phyloP scores from a whole-genome alignment of 2,329 filamentous ascomycete genomes.

The Apiospora aurea region DNA sequence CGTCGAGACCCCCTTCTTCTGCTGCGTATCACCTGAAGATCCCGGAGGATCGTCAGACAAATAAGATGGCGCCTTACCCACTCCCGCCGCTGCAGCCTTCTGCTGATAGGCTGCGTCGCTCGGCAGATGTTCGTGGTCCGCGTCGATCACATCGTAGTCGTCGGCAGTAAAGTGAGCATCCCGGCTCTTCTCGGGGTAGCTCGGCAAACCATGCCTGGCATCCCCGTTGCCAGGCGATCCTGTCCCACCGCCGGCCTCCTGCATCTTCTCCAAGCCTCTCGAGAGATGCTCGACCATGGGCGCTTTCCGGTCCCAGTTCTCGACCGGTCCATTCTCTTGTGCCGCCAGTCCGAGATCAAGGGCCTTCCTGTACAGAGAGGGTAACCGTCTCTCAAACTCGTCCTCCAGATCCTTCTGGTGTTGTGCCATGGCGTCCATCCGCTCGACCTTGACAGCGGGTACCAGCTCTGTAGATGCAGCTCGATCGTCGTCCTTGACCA shows the following conservation, averaged over 20 bases:
- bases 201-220: slow-evolving; percentile 24
- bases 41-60: slow-evolving; percentile 26
- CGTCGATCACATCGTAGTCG: slow-evolving; percentile 37
- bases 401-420: slow-evolving; percentile 57
- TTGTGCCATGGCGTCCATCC: slow-evolving; percentile 48
- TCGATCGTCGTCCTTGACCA: slow-evolving; percentile 52
- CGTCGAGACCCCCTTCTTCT: slow-evolving; percentile 16
- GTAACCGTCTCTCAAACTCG: slow-evolving; percentile 55
- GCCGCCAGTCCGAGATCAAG: slow-evolving; percentile 49
- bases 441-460: slow-evolving; percentile 48
- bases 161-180: slow-evolving; percentile 25
- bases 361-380: slow-evolving; percentile 54
- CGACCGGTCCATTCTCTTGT: slow-evolving; percentile 44
- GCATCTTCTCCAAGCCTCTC: slow-evolving; percentile 53
- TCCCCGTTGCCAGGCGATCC: slow-evolving; percentile 23
- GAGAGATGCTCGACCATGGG: slow-evolving; percentile 58
- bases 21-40: neutral
- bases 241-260: slow-evolving; percentile 36
- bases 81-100: neutral
- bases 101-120: slow-evolving; percentile 23
- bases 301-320: slow-evolving; percentile 53
- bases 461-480: slow-evolving; percentile 47
- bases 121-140: slow-evolving; percentile 36
- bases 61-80: slow-evolving; percentile 26
- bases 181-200: slow-evolving; percentile 28